Evolutionary conservation across 2,329 filamentous ascomycete species (phyloP).

Genomic region (Blastomyces parvus): DNA sequence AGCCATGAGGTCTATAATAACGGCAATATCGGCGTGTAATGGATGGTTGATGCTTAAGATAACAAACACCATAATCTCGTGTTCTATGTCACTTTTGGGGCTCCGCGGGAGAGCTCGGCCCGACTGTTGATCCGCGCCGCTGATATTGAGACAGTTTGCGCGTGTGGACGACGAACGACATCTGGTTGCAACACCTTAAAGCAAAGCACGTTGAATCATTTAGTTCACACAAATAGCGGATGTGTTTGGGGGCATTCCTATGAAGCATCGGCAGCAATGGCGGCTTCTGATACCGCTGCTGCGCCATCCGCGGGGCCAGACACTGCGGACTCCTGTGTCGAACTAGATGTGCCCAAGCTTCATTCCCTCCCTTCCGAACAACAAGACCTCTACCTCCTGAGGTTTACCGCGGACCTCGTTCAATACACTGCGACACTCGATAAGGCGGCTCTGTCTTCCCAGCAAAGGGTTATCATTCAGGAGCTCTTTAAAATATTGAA

Average conservation of each 20-base stretch:
- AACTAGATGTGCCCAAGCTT: slow-evolving; percentile 84
- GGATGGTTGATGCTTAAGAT: neutral
- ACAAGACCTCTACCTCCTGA: slow-evolving; percentile 88
- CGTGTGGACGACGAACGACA: neutral
- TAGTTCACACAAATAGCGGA: neutral
- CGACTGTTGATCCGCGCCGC: slow-evolving; percentile 1
- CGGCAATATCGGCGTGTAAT: neutral
- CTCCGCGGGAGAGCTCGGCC: neutral
- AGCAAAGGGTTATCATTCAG: slow-evolving; percentile 87
- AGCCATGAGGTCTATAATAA: slow-evolving; percentile 10
- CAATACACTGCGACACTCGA: slow-evolving; percentile 66
- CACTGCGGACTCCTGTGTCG: slow-evolving; percentile 34
- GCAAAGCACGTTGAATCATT: neutral
- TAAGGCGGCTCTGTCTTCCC: slow-evolving; percentile 69
- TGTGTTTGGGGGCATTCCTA: neutral
- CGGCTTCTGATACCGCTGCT: slow-evolving; percentile 27
- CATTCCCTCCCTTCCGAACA: slow-evolving; percentile 85
- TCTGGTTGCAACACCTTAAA: neutral
- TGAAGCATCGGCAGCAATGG: slow-evolving; percentile 26
- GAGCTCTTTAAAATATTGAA: slow-evolving; percentile 90
- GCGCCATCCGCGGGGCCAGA: slow-evolving; percentile 28
- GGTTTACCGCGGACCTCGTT: slow-evolving; percentile 72
- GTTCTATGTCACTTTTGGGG: neutral
- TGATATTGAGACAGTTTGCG: neutral
- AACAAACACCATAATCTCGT: no score